These are phyloP conservation scores for Pseudocercospora eumusae DNA, from an alignment of 2,329 filamentous ascomycete species.

Conservation along the genomic window DNA sequence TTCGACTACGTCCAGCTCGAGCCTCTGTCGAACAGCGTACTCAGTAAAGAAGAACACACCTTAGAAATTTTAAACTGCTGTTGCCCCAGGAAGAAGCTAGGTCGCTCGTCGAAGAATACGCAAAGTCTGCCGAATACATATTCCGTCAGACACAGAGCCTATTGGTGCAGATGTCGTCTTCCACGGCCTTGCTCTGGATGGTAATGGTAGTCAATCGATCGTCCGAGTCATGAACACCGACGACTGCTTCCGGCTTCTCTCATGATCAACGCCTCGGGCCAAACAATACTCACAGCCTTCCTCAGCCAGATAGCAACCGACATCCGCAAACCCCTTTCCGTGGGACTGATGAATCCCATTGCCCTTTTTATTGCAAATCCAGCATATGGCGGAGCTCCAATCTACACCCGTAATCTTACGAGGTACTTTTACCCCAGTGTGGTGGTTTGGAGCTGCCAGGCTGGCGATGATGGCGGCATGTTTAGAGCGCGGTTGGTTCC, in stretches of 20 bases:
- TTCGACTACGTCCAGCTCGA: no score
- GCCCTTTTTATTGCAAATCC: constrained; percentile 64
- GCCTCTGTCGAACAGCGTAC: no score
- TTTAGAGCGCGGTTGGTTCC: constrained; percentile 57
- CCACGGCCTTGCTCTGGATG: constrained; percentile 60
- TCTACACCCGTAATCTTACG: constrained; percentile 56
- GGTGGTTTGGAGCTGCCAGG: constrained; percentile 66
- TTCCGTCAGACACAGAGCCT: constrained; percentile 48
- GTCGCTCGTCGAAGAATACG: constrained; percentile 53
- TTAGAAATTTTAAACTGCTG: constrained; percentile 52
- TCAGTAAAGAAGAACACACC: constrained; percentile 48
- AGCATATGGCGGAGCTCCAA: constrained; percentile 53
- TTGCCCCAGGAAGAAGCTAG: constrained; percentile 50
- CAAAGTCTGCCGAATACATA: constrained; percentile 39
- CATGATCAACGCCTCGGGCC: constrained; percentile 59
- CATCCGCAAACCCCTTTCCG: constrained; percentile 60
- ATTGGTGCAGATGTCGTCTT: constrained; percentile 53
- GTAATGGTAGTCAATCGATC: constrained; percentile 50
- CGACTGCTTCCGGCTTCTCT: constrained; percentile 63
- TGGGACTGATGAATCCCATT: constrained; percentile 58
- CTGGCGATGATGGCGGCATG: constrained; percentile 65
- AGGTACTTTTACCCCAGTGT: constrained; percentile 63
- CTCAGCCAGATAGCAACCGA: constrained; percentile 60
- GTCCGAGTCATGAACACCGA: constrained; percentile 65
- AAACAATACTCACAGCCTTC: constrained; percentile 58